phyloP scores from a whole-genome alignment of 257 asterid genomes.

The Linderniella brevidens region DNA sequence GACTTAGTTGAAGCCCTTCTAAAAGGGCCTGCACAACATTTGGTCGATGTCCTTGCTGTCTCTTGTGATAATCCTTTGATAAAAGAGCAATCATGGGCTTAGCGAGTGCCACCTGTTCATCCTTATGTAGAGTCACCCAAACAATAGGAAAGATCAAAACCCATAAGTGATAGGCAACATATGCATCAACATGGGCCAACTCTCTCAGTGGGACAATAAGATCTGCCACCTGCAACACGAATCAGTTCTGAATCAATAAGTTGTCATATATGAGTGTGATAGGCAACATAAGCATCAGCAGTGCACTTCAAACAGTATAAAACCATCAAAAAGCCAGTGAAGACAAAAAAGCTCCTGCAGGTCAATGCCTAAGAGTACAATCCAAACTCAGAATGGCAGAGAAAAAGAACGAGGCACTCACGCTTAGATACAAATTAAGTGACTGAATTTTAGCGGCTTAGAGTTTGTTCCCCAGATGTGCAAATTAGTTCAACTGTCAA shows the following conservation, averaged over 20 bases:
- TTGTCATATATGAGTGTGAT: constrained; percentile 1
- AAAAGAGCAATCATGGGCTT: constrained; percentile 92
- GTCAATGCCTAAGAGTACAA: no score
- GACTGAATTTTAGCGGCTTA: no score
- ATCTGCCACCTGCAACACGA: constrained; percentile 56
- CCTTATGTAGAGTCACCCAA: constrained; percentile 97
- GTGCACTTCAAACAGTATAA: no score
- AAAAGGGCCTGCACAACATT: constrained; percentile 98
- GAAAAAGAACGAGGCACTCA: no score
- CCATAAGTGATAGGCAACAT: constrained; percentile 94
- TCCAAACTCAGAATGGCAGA: no score
- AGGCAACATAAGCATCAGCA: background rate
- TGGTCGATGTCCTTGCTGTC: constrained; percentile 86
- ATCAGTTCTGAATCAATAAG: constrained; percentile 9
- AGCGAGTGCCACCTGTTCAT: constrained; percentile 87
- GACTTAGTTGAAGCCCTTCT: constrained; percentile 97
- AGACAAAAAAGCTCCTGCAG: no score
- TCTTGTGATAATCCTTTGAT: constrained; percentile 95
- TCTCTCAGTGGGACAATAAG: constrained; percentile 90
- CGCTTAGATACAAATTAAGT: no score
- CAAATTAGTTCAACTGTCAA: no score
- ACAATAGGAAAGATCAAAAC: constrained; percentile 97
- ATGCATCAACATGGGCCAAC: constrained; percentile 87
- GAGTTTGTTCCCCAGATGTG: no score
- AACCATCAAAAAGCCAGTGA: no score